Evolutionary conservation across 164 flowering plant species (phyloP), one percentile per base, ranked within the genome.

Genomic region (Sextonia rubra): DNA sequence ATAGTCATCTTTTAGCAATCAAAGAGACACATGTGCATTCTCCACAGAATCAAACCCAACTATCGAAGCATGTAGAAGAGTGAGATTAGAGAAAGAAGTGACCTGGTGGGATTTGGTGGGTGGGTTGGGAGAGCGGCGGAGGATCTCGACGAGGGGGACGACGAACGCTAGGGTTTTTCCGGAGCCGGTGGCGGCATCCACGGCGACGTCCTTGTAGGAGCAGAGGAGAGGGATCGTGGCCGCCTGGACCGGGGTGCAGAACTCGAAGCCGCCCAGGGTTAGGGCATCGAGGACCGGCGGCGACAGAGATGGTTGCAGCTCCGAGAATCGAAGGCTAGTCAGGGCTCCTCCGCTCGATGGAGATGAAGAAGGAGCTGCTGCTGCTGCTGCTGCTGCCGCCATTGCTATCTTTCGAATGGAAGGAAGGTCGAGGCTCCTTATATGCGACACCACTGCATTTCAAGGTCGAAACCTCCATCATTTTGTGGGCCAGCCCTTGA

Each of bases 141-240:
- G 85, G 22, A 92, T 90, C 75, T 95, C 97, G 23, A 92, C 92
- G 44, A 90, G 67, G 14, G 98, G 99, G 20, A 95, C 83, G 11
- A 95, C 80, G 73, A 95, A 95, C 15, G 99, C 96, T 68, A 95
- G 88, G 83, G 98, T 91, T 84, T 92, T 95, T 0, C 97, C 98
- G 14, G 99, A 95, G 66, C 98, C 97, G 37, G 99, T 92, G 80
- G 97, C 97, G 77, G 98, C 99, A 78, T 95, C 98, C 49, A 95
- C 98, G 29, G 94, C 79, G 17, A 91, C 98, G 76, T 95, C 99
- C 75, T 95, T 95, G 87, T 71, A 87, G 82, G 79, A 81, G 79
- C 93, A 89, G 20, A 95, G 87, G 25, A 90, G 73, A 2, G 98
- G 96, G 70, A 94, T 94, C 12, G 99, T 90, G 69, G 89, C 89